phyloP scores from a whole-genome alignment of 768 basidiomycete genomes.

The Mycena epipterygia region DNA sequence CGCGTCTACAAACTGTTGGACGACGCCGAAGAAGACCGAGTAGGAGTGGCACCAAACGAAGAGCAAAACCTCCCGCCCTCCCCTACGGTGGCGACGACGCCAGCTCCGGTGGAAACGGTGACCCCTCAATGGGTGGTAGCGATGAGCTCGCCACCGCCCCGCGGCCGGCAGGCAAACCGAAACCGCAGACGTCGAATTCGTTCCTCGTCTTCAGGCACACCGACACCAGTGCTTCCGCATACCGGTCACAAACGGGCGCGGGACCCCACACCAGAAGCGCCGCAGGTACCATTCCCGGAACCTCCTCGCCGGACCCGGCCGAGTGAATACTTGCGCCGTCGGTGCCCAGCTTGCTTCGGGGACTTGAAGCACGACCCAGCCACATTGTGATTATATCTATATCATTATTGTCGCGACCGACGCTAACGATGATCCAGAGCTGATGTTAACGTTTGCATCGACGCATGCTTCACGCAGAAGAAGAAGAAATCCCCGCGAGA shows the following conservation, averaged over 20 bases:
- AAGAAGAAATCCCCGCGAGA: constrained; percentile 7
- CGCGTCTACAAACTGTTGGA: neutral
- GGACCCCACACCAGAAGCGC: neutral
- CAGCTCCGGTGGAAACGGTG: neutral
- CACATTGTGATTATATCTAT: neutral
- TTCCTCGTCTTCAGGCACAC: neutral
- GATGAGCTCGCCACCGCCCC: neutral
- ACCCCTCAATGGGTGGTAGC: too few species aligned
- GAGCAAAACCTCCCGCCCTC: neutral
- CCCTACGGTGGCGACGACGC: neutral
- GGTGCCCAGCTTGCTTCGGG: constrained; percentile 20
- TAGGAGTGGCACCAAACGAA: too few species aligned
- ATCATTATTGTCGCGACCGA: neutral
- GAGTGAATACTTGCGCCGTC: constrained; percentile 13
- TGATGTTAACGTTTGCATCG: neutral
- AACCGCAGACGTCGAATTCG: neutral
- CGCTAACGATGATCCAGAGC: neutral
- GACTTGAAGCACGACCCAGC: neutral
- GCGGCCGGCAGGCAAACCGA: neutral
- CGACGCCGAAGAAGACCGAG: too few species aligned
- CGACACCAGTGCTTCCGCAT: neutral
- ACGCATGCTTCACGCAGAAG: constrained; percentile 25
- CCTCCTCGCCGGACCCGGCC: neutral
- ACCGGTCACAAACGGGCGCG: neutral
- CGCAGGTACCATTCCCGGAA: constrained; percentile 3